These are phyloP conservation scores for Mortierella claussenii DNA, from an alignment of 192 early-diverging fungal species.

Conservation along the genomic window DNA sequence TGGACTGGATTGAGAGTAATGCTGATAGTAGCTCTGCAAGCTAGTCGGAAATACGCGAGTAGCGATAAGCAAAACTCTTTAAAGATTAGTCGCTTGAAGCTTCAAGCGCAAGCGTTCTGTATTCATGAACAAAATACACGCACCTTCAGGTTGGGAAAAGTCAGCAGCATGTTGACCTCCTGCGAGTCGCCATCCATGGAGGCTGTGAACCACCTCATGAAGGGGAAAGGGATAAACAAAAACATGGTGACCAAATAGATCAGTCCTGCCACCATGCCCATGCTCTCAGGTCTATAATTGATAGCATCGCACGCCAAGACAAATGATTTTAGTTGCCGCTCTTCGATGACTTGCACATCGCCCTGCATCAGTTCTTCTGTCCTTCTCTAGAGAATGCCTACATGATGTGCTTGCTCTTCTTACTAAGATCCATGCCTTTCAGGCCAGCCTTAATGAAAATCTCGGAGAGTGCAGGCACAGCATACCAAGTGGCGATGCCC, in stretches of 20 bases:
- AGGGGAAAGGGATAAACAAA: slow-evolving; percentile 95
- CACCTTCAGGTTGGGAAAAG: slow-evolving; percentile 82
- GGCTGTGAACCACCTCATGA: slow-evolving; percentile 82
- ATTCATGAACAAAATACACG: slow-evolving; percentile 10
- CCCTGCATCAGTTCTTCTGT: no score
- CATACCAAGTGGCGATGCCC: slow-evolving; percentile 73
- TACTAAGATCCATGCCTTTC: slow-evolving; percentile 84
- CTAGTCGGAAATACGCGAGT: no score
- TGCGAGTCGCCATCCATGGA: slow-evolving; percentile 44
- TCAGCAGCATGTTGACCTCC: slow-evolving; percentile 47
- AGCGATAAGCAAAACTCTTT: no score
- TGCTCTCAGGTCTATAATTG: slow-evolving; percentile 93
- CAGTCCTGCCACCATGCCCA: slow-evolving; percentile 90
- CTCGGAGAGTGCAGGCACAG: slow-evolving; percentile 71
- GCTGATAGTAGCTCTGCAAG: slow-evolving; percentile 94
- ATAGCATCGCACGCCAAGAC: no score
- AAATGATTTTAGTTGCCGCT: no score
- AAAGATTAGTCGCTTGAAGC: no score
- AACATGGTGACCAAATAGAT: slow-evolving; percentile 91
- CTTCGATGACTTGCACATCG: no score
- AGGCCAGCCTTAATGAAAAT: slow-evolving; percentile 84
- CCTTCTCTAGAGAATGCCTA: slow-evolving; percentile 27
- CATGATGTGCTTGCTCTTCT: slow-evolving; percentile 77
- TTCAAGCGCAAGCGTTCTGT: no score
- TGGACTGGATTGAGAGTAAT: slow-evolving; percentile 90